phyloP scores from a whole-genome alignment of 1,284 basidiomycete genomes.

The Gymnopus androsaceus region DNA sequence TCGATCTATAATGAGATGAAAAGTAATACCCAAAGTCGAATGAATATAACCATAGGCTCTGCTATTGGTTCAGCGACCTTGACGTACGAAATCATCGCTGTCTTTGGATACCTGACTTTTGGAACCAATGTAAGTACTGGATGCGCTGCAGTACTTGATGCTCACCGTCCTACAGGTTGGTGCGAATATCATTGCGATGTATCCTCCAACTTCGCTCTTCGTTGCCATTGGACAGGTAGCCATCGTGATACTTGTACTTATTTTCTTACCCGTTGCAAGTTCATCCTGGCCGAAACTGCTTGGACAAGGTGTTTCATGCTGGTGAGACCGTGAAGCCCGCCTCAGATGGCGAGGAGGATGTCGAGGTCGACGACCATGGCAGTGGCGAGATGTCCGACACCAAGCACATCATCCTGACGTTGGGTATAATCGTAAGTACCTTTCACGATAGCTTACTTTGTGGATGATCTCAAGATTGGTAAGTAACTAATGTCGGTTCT shows the following conservation, averaged over 20 bases:
- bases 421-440: slow-evolving; percentile 69
- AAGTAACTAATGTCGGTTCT: background rate
- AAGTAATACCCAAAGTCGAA: slow-evolving; percentile 76
- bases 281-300: slow-evolving; percentile 89
- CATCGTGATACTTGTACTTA: slow-evolving; percentile 86
- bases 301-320: slow-evolving; percentile 84
- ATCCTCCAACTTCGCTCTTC: slow-evolving; percentile 90
- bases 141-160: background rate
- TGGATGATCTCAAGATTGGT: slow-evolving; percentile 85
- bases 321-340: slow-evolving; percentile 26
- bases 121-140: slow-evolving; percentile 68
- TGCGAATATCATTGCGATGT: slow-evolving; percentile 93
- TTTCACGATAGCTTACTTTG: slow-evolving; percentile 80
- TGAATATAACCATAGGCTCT: slow-evolving; percentile 86
- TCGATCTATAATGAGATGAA: slow-evolving; percentile 93
- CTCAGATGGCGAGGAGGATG: slow-evolving; percentile 45
- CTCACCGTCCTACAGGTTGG: slow-evolving; percentile 57
- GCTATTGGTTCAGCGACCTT: slow-evolving; percentile 82
- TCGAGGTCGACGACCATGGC: slow-evolving; percentile 55
- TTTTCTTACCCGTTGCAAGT: slow-evolving; percentile 94
- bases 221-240: slow-evolving; percentile 93
- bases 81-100: slow-evolving; percentile 82
- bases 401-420: slow-evolving; percentile 79
- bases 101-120: slow-evolving; percentile 95
- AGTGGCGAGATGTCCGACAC: slow-evolving; percentile 66